Conservation (phyloP, 2,329 filamentous ascomycete species). For the Exophiala xenobiotica region DNA sequence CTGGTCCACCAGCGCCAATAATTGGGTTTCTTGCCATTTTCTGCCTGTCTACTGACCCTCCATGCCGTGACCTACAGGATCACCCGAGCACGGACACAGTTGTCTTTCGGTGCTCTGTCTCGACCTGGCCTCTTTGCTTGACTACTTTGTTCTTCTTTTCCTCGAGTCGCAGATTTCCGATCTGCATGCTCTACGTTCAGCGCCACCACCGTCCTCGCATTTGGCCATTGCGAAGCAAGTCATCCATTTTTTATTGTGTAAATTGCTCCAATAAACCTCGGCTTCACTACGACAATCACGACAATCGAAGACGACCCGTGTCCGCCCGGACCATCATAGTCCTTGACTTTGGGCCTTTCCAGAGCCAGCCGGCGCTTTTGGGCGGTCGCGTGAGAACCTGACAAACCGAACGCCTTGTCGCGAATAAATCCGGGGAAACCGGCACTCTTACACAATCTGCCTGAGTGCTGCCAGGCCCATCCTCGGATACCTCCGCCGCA, state of each 20-base stretch:
- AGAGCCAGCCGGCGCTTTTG: background rate
- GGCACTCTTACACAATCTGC: background rate
- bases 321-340: background rate
- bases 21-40: background rate
- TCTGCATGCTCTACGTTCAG: background rate
- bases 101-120: background rate
- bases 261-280: background rate
- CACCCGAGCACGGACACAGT: background rate
- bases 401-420: background rate
- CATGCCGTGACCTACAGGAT: background rate
- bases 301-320: background rate
- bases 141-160: background rate
- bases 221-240: background rate
- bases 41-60: background rate
- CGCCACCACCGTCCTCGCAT: background rate
- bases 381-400: background rate
- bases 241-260: background rate
- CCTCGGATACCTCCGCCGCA: conserved; percentile 18
- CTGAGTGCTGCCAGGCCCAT: conserved; percentile 1
- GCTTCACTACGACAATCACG: no score
- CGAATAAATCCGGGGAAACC: conserved; percentile 5
- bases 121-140: background rate
- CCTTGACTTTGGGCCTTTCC: background rate
- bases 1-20: background rate
- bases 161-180: background rate